Conservation (phyloP, 176 grass and related monocot species). For the Alloteropsis semialata region DNA sequence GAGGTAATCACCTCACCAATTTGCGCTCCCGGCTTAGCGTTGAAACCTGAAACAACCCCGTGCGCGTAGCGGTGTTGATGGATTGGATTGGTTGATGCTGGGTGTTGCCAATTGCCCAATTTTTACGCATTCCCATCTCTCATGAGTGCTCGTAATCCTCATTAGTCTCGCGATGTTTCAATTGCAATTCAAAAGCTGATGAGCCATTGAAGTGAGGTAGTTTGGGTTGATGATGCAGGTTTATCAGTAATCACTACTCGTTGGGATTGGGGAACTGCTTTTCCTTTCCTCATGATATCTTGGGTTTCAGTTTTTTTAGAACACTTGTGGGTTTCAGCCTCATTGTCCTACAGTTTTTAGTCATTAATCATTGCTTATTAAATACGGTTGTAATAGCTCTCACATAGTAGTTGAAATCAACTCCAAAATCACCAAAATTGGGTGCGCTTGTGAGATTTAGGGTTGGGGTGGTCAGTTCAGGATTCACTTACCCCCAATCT, state of each 20-base stretch:
- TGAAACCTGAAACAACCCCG: background rate
- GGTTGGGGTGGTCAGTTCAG: background rate
- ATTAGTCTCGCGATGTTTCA: background rate
- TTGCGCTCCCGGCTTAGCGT: background rate
- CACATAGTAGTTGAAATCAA: background rate
- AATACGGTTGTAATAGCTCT: background rate
- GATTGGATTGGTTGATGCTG: background rate
- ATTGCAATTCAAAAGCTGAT: background rate
- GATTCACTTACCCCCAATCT: background rate
- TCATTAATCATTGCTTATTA: background rate
- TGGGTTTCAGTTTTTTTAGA: background rate
- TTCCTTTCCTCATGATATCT: background rate
- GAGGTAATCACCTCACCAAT: constrained; percentile 40
- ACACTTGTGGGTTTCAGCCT: background rate
- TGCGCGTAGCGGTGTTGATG: background rate
- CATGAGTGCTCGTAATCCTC: background rate
- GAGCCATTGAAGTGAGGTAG: background rate
- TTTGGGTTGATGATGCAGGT: background rate
- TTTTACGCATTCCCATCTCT: background rate
- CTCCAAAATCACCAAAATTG: background rate
- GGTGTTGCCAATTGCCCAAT: background rate
- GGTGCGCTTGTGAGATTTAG: too few species aligned
- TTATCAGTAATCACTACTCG: background rate
- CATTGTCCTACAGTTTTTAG: background rate
- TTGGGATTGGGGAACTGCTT: background rate